Base-by-base conservation (phyloP, 2,329 filamentous ascomycete species). In the Fusarium compactum region DNA sequence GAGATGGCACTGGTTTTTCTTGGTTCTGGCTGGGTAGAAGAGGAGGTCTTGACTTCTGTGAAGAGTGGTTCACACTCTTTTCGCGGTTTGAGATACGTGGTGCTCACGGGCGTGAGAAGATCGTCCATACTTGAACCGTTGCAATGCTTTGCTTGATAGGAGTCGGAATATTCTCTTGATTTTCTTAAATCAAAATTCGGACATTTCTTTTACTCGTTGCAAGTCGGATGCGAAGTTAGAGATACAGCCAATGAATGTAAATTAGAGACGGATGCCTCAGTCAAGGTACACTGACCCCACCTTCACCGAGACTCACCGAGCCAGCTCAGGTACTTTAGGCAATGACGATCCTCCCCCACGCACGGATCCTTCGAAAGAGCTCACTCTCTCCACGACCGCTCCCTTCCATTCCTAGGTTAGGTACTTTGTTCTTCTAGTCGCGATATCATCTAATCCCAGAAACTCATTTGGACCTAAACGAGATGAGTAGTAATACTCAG, bases 41-140 rank as follows among this genome's bases (percentile, higher is more conserved):
- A 71, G 9, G 66, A 40, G 34, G 76, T 59, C 30, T 76, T 78
- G n/a, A 81, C 77, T 45, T 82, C 76, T 48, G 78, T 80, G 11
- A 84, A 74, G 22, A 84, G 73, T 16, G 80, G 76, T 44, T 83
- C 80, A 12, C 81, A 53, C 16, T 72, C 74, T 27, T 78, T 74
- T 47, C 71, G 79, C 41, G 77, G 72, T 56, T 82, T 82, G 47
- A 79, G 80, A 70, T 87, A 86, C 4, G 83, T 84, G 50, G 83
- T 85, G 81, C 84, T 87, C 70, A 88, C 81, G 2, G 84, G 86
- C 12, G 82, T 87, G 62, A 90, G 78, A 27, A 90, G 78, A 29
- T 83, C 83, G 59, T 89, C 87, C 88, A 90, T 90, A 29, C 52
- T 72, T n/a, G 34, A 38, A 12, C 34, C 18, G 18, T 38, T 38